phyloP scores from a whole-genome alignment of 2,329 filamentous ascomycete genomes.

The Claviceps paspali region DNA sequence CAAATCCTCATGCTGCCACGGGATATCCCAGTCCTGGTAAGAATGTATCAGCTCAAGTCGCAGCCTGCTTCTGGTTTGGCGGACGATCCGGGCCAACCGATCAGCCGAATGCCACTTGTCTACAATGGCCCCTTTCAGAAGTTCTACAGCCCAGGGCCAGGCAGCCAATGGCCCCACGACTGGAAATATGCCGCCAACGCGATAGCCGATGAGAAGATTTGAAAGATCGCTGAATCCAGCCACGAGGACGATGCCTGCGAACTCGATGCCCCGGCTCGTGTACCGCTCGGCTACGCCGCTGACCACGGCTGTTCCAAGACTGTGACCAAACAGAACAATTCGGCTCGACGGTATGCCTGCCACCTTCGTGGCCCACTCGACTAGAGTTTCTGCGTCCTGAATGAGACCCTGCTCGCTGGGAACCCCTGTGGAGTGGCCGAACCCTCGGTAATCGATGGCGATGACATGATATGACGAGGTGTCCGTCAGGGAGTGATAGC shows the following conservation, averaged over 20 bases:
- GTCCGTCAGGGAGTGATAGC: slow-evolving; percentile 62
- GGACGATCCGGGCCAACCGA: slow-evolving; percentile 44
- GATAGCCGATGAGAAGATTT: slow-evolving; percentile 60
- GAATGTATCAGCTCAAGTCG: slow-evolving; percentile 66
- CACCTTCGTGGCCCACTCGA: slow-evolving; percentile 55
- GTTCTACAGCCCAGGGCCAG: slow-evolving; percentile 48
- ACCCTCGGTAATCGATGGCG: slow-evolving; percentile 85
- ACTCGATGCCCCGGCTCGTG: slow-evolving; percentile 43
- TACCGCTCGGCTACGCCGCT: slow-evolving; percentile 61
- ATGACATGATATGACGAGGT: slow-evolving; percentile 65
- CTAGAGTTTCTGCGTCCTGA: slow-evolving; percentile 56
- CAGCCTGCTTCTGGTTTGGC: slow-evolving; percentile 35
- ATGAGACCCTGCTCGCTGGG: slow-evolving; percentile 74
- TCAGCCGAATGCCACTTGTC: slow-evolving; percentile 68
- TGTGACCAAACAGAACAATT: slow-evolving; percentile 75
- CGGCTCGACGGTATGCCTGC: slow-evolving; percentile 51
- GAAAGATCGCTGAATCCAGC: slow-evolving; percentile 65
- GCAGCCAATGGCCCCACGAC: slow-evolving; percentile 58
- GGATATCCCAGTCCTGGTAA: slow-evolving; percentile 67
- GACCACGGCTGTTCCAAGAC: slow-evolving; percentile 73
- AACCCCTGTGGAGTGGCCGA: slow-evolving; percentile 62
- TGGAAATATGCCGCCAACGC: slow-evolving; percentile 62
- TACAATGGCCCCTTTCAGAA: slow-evolving; percentile 48
- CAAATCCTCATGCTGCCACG: slow-evolving; percentile 51
- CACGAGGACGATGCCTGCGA: slow-evolving; percentile 67